Conservation (phyloP, 1,139 yeast species). For the Debaryomyces sp. region DNA sequence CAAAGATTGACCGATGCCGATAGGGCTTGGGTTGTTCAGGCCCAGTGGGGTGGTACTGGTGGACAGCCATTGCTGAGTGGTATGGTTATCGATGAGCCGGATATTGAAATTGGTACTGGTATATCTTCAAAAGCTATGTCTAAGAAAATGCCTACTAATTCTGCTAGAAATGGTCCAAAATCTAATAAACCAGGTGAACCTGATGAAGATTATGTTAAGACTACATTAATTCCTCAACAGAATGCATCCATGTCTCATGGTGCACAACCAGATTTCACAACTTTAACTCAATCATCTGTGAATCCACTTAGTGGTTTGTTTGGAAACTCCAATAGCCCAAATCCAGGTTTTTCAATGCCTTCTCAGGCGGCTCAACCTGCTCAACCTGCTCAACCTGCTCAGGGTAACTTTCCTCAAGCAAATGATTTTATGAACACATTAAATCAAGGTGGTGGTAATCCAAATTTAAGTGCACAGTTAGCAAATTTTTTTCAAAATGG, state of each 20-base stretch:
- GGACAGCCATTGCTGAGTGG: conserved; percentile 85
- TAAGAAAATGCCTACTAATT: conserved; percentile 83
- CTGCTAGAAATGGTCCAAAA: conserved; percentile 84
- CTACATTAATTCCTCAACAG: conserved; percentile 34
- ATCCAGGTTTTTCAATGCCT: conserved; percentile 6
- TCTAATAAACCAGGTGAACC: conserved; percentile 70
- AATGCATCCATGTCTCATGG: conserved; percentile 28
- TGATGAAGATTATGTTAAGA: conserved; percentile 48
- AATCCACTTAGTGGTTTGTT: conserved; percentile 59
- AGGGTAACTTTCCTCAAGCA: conserved; percentile 11
- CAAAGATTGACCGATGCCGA: conserved; percentile 92
- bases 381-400: conserved; percentile 18
- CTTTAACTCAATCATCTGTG: conserved; percentile 39
- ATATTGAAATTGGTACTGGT: conserved; percentile 94
- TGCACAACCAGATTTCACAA: conserved; percentile 38
- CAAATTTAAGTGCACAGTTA: conserved; percentile 39
- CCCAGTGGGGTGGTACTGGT: conserved; percentile 98
- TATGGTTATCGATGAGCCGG: conserved; percentile 92
- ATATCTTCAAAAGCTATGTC: conserved; percentile 92
- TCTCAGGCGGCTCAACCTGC: conserved; percentile 17
- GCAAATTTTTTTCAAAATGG: conserved; percentile 39
- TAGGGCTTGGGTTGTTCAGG: conserved; percentile 81
- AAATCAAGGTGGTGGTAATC: conserved; percentile 22
- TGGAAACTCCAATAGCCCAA: conserved; percentile 22
- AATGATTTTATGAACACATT: conserved; percentile 20